These are phyloP conservation scores for Candida fluviatilis DNA, from an alignment of 805 yeast species.

Conservation along the genomic window DNA sequence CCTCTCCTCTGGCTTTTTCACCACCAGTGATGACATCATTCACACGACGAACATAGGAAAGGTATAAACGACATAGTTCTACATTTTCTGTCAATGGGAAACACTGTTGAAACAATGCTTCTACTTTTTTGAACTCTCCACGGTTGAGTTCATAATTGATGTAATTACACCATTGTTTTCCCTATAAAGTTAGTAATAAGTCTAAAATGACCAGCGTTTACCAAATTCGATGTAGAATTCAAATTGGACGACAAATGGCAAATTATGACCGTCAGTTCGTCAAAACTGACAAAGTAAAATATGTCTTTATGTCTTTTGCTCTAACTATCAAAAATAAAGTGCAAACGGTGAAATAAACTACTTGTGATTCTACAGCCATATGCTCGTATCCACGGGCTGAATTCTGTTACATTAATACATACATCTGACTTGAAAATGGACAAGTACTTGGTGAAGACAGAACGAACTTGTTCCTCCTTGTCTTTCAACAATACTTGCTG, in stretches of 20 bases:
- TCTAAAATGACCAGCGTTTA: too few relatives aligned
- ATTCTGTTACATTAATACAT: too few relatives aligned
- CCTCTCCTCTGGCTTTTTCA: slow-evolving; percentile 68
- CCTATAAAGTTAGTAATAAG: slow-evolving; percentile 24
- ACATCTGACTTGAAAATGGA: slow-evolving; percentile 61
- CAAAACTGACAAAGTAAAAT: too few relatives aligned
- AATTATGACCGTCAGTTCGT: too few relatives aligned
- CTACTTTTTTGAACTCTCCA: slow-evolving; percentile 65
- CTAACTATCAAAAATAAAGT: too few relatives aligned
- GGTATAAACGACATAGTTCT: slow-evolving; percentile 70
- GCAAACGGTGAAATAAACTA: too few relatives aligned
- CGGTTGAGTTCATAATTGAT: slow-evolving; percentile 59
- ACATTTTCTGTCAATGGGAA: slow-evolving; percentile 61
- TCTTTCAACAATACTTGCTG: slow-evolving; percentile 47
- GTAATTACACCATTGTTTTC: slow-evolving; percentile 67
- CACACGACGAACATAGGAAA: slow-evolving; percentile 69
- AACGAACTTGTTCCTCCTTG: slow-evolving; percentile 55
- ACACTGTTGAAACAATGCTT: slow-evolving; percentile 59
- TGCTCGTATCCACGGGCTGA: too few relatives aligned
- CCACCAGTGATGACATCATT: slow-evolving; percentile 76
- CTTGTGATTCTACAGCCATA: too few relatives aligned
- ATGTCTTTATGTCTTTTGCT: too few relatives aligned
- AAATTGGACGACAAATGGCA: too few relatives aligned
- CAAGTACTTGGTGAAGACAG: slow-evolving; percentile 57
- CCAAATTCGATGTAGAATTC: too few relatives aligned